Evolutionary conservation across 805 yeast species (phyloP).

Genomic region (Candida morakotiae): DNA sequence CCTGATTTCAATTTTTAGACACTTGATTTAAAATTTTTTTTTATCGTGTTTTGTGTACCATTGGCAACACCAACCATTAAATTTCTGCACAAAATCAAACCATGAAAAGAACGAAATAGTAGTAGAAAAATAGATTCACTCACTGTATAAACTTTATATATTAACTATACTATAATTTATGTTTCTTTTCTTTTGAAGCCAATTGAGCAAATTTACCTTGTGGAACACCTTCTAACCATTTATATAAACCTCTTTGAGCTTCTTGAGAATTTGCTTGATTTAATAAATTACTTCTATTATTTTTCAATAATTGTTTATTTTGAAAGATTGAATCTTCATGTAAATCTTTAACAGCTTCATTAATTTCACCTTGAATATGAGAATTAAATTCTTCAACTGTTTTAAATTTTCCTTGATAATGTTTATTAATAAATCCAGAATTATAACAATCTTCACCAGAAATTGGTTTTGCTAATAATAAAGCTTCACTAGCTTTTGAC

Average conservation of each 20-base stretch:
- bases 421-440: constrained; percentile 60
- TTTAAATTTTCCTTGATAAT: constrained; percentile 38
- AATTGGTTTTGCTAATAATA: constrained; percentile 66
- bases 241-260: constrained; percentile 60
- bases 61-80: no score
- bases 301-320: constrained; percentile 39
- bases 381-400: constrained; percentile 41
- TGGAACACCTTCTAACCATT: constrained; percentile 73
- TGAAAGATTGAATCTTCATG: constrained; percentile 39
- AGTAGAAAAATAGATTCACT: background rate
- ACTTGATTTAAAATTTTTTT: no score
- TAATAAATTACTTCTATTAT: constrained; percentile 31
- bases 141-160: no score
- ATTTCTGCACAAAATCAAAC: no score
- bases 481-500: constrained; percentile 68
- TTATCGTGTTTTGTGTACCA: background rate
- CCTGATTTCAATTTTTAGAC: no score
- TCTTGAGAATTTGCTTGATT: constrained; percentile 60
- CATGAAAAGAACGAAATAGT: no score
- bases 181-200: constrained; percentile 51
- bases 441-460: constrained; percentile 50
- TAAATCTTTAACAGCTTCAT: constrained; percentile 35
- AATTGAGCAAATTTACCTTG: constrained; percentile 59
- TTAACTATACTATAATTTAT: constrained; percentile 47
- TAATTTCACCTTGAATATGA: constrained; percentile 31